Evolutionary conservation across 176 grass and related monocot species (phyloP).

Genomic region (Ensete glaucum): DNA sequence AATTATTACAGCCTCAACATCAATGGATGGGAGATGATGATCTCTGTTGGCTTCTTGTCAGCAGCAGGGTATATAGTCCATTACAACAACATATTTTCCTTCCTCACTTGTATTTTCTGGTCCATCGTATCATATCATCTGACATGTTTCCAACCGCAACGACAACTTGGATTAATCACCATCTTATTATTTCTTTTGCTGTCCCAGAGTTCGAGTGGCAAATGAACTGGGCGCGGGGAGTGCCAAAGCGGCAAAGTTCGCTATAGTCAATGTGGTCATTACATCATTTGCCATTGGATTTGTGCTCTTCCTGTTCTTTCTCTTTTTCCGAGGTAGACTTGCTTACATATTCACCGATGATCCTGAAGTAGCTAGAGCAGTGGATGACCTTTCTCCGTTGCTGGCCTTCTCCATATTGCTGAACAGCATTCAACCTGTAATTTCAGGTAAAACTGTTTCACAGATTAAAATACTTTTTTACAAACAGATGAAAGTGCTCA

Average conservation of each 20-base stretch:
- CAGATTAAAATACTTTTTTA: no score
- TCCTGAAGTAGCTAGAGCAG: conserved; percentile 33
- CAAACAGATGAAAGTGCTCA: no score
- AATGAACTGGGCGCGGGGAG: conserved; percentile 84
- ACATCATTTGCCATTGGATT: conserved; percentile 42
- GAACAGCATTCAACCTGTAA: conserved; percentile 81
- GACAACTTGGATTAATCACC: neutral
- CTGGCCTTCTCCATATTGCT: conserved; percentile 79
- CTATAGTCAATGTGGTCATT: conserved; percentile 46
- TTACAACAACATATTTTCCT: neutral
- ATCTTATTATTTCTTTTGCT: neutral
- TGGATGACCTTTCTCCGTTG: conserved; percentile 52
- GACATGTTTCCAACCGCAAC: no score
- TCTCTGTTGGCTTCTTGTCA: conserved; percentile 55
- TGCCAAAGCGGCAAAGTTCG: conserved; percentile 47
- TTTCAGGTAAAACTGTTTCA: conserved; percentile 38
- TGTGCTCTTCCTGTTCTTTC: conserved; percentile 48
- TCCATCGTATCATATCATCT: neutral
- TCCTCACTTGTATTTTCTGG: neutral
- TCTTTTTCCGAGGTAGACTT: conserved; percentile 42
- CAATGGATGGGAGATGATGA: conserved; percentile 98
- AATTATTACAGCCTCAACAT: conserved; percentile 60
- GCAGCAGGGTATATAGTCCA: conserved; percentile 43
- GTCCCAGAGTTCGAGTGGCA: conserved; percentile 57
- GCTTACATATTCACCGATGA: conserved; percentile 72